These are phyloP conservation scores for Aristolochia californica DNA, from an alignment of 164 flowering plant species.

Conservation along the genomic window DNA sequence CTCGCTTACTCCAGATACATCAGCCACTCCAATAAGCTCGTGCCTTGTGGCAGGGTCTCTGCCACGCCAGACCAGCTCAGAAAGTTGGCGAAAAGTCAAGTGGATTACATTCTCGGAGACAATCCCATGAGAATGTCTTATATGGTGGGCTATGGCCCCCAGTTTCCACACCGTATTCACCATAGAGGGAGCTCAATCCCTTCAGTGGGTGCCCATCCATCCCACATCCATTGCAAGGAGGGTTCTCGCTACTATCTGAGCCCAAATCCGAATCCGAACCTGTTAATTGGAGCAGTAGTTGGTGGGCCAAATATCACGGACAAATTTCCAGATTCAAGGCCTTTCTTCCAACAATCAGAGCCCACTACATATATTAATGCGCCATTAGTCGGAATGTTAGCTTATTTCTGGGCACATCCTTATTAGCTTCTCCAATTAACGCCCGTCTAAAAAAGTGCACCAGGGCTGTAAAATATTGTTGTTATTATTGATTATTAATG, in stretches of 20 bases:
- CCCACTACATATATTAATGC: slow-evolving; percentile 97
- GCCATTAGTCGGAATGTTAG: slow-evolving; percentile 81
- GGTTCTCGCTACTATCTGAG: slow-evolving; percentile 62
- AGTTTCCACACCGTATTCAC: slow-evolving; percentile 73
- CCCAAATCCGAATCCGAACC: slow-evolving; percentile 62
- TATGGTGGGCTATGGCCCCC: slow-evolving; percentile 52
- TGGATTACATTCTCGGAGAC: slow-evolving; percentile 7
- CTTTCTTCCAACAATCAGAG: slow-evolving; percentile 75
- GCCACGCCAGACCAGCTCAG: slow-evolving; percentile 63
- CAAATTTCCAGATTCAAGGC: slow-evolving; percentile 81
- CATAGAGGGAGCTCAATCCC: slow-evolving; percentile 88
- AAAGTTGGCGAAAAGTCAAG: slow-evolving; percentile 77
- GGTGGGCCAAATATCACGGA: slow-evolving; percentile 88
- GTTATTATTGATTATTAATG: no score
- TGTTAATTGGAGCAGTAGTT: slow-evolving; percentile 80
- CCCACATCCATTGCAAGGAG: slow-evolving; percentile 60
- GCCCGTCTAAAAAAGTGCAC: background rate
- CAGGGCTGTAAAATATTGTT: no score
- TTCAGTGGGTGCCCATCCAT: slow-evolving; percentile 63
- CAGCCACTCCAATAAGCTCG: slow-evolving; percentile 76
- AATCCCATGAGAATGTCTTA: slow-evolving; percentile 82
- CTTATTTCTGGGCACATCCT: slow-evolving; percentile 61
- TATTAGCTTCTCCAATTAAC: background rate
- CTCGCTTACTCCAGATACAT: slow-evolving; percentile 83
- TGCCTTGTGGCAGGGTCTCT: slow-evolving; percentile 60